These are phyloP conservation scores for Penicillium sp. DNA, from an alignment of 2,329 filamentous ascomycete genomes.

Conservation along the genomic window DNA sequence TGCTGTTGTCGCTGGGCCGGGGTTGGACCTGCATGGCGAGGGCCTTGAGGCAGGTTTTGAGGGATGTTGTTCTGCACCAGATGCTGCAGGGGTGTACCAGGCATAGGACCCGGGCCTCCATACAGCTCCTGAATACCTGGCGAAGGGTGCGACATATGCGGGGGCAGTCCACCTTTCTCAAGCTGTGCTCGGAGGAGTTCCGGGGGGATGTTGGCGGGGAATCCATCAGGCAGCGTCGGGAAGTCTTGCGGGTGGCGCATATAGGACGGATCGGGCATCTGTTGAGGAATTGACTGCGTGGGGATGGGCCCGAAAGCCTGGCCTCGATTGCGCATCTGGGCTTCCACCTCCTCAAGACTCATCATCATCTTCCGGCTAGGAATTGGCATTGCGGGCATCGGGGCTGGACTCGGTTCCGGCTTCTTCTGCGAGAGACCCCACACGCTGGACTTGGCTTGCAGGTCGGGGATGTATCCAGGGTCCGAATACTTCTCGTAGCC, in stretches of 20 bases:
- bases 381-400: conserved; percentile 17
- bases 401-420: conserved; percentile 23
- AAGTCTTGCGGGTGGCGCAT: conserved; percentile 35
- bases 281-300: conserved; percentile 30
- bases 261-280: conserved; percentile 31
- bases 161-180: conserved; percentile 34
- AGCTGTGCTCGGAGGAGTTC: conserved; percentile 50
- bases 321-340: conserved; percentile 76
- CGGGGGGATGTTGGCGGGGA: conserved; percentile 36
- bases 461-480: conserved; percentile 78
- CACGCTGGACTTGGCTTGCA: conserved; percentile 88
- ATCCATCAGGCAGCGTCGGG: conserved; percentile 33
- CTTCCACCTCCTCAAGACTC: conserved; percentile 96
- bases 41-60: conserved; percentile 39
- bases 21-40: conserved; percentile 38
- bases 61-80: conserved; percentile 76
- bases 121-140: conserved; percentile 44
- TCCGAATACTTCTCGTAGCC: conserved; percentile 93
- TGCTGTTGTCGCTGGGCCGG: conserved; percentile 37
- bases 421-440: conserved; percentile 70
- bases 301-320: conserved; percentile 25
- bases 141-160: conserved; percentile 40
- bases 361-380: conserved; percentile 75
- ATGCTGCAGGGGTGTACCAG: conserved; percentile 65
- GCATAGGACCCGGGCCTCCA: conserved; percentile 47